Conservation (phyloP, 1,139 yeast genomes). For the Saccharomyces hybrid region DNA sequence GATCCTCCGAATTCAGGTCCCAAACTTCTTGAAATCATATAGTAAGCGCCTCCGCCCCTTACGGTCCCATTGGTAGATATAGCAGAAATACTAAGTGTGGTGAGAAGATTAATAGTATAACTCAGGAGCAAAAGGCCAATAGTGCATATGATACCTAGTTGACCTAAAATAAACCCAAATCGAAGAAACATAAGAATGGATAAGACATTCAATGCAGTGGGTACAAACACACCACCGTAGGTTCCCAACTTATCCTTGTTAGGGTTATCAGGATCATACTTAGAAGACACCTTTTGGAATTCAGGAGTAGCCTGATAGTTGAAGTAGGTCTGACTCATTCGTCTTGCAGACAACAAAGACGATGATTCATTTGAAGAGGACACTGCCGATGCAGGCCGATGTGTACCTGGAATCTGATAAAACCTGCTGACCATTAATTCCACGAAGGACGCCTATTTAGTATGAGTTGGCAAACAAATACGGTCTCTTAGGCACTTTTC, state of each 20-base stretch:
- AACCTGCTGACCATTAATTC: slow-evolving; percentile 11
- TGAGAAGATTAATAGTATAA: slow-evolving; percentile 56
- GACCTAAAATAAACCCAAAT: slow-evolving; percentile 74
- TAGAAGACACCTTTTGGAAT: slow-evolving; percentile 25
- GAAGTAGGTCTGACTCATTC: slow-evolving; percentile 19
- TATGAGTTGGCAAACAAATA: not conserved
- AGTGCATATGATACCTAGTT: slow-evolving; percentile 65
- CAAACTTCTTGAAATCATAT: slow-evolving; percentile 69
- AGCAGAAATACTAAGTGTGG: slow-evolving; percentile 68
- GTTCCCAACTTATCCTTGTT: slow-evolving; percentile 52
- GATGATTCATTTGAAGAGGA: slow-evolving; percentile 15
- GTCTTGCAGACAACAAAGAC: slow-evolving; percentile 19
- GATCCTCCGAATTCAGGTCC: slow-evolving; percentile 86
- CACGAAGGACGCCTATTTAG: not conserved
- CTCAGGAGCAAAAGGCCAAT: slow-evolving; percentile 51
- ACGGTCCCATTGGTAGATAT: slow-evolving; percentile 80
- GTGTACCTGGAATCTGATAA: slow-evolving; percentile 32
- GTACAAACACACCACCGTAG: slow-evolving; percentile 69
- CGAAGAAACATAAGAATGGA: slow-evolving; percentile 74
- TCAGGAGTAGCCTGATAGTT: slow-evolving; percentile 26
- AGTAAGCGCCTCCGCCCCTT: slow-evolving; percentile 78
- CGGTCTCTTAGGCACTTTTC: not conserved
- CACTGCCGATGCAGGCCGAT: slow-evolving; percentile 16
- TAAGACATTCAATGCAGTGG: slow-evolving; percentile 68
- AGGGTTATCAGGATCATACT: slow-evolving; percentile 30